Evolutionary conservation across 106 monocot species (phyloP), one percentile per base, ranked within the genome.

Genomic region (Phalaenopsis equestris): DNA sequence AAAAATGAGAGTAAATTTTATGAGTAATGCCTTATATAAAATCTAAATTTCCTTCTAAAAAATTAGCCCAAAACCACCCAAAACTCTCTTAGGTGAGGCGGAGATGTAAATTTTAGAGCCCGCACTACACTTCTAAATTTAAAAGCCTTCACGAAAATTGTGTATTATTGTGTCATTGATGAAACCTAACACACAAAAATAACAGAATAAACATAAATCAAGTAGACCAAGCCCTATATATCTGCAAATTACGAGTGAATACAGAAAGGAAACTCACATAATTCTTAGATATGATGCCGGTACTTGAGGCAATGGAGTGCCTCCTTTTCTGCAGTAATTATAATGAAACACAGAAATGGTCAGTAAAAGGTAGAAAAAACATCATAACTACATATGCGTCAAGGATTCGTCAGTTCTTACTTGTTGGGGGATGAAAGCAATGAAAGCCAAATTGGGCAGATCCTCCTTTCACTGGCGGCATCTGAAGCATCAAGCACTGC

Each of bases 241-340:
- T 17, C 56, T 61, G 42, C 14, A 43, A 21, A n/a, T 9, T 7
- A n/a, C 5, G 38, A 38, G 39, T 38, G 37, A 24, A 49, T 18
- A 21, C 1, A 7, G 64, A 55, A 81, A 37, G 61, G 67, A 39
- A 52, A 82, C 93, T 86, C 52, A 96, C 95, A 88, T 96, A 48
- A 93, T 88, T 85, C 95, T 87, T 87, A 96, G 79, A 82, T 88
- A 93, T 73, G 78, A 86, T 55, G 87, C 56, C 75, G 89, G 77
- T 79, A 91, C 73, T 82, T 89, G 95, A 85, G 91, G 93, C 58
- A 93, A 80, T 42, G 42, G 79, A 19, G 82, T 72, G 52, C 81
- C 85, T 85, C 81, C 86, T 85, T 93, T 85, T 86, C 95, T 96
- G 85, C 55, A 85, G 84, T 21, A 47, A 37, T 61, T 55, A 57